Base-by-base conservation (phyloP, 2,329 filamentous ascomycete species). In the Pyricularia pennisetigena region DNA sequence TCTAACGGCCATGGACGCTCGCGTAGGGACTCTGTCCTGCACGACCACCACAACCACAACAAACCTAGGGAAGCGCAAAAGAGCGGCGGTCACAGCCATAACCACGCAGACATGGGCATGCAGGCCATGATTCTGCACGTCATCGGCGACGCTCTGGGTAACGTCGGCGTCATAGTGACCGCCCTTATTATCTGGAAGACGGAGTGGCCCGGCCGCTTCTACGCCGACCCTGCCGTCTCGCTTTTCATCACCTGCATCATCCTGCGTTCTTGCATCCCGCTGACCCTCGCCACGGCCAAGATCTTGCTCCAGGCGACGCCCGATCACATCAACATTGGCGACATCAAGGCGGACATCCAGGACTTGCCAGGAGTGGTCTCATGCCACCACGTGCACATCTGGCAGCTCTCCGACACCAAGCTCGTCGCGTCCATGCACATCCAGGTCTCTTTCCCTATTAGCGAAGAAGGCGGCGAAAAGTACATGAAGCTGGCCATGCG, bases 321-420 rank as follows among this genome's bases (percentile, higher is more conserved):
- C 0, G 90, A 93, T 69, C 91, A 94, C 68, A 89, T 99, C 73
- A 89, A 90, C 72, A 87, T 97, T 68, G 90, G 94, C 71, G 92
- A 98, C 69, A 94, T 99, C 78, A 91, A 93, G 72, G 90, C 94
- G 72, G 95, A 99, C 76, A 97, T 99, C 68, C 87, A 94, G 75
- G 81, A 86, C 20, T 87, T 99, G 6, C 90, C 91, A 0, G 94
- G 94, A 61, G 91, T 99, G 65, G 83, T 95, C 70, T 93, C 91
- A 76, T 97, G 93, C 75, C 95, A 99, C 79, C 94, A 99, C 77
- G 85, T 99, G 26, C 95, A 99, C 77, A 93, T 99, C 70, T 99
- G 95, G 95, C 94, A 98, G 78, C 86, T 99, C 41, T 97, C 91
- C 20, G 94, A 98, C 76, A 95, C 93, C 67, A 97, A 97, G 81